phyloP scores from a whole-genome alignment of 2,329 filamentous ascomycete species.

The Trichoderma guizhouense region DNA sequence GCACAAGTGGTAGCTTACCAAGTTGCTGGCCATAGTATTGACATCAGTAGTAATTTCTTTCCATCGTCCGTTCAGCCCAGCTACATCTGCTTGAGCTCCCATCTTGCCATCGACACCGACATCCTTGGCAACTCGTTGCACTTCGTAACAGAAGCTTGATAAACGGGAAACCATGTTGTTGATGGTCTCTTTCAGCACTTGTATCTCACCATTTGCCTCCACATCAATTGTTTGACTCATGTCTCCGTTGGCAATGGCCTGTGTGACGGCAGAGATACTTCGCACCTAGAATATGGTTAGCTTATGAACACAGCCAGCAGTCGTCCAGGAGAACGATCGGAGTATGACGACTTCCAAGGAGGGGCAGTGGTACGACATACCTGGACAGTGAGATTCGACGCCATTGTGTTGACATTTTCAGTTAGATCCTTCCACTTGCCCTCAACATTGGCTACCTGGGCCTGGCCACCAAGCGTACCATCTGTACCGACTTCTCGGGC shows the following conservation, averaged over 20 bases:
- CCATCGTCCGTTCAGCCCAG: conserved; percentile 90
- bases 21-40: conserved; percentile 80
- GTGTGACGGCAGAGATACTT: conserved; percentile 89
- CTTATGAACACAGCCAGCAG: not conserved
- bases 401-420: conserved; percentile 80
- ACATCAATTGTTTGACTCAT: conserved; percentile 96
- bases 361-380: conserved; percentile 29
- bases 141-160: conserved; percentile 92
- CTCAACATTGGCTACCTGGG: conserved; percentile 89
- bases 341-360: not conserved
- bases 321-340: not conserved
- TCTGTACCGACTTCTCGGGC: conserved; percentile 95
- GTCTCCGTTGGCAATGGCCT: conserved; percentile 92
- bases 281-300: conserved; percentile 56
- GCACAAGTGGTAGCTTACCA: conserved; percentile 39
- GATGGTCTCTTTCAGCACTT: conserved; percentile 91
- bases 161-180: conserved; percentile 98
- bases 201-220: conserved; percentile 90
- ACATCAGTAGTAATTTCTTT: conserved; percentile 97
- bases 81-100: conserved; percentile 93
- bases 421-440: conserved; percentile 98
- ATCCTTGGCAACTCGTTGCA: conserved; percentile 92
- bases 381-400: conserved; percentile 65
- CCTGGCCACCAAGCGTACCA: conserved; percentile 89
- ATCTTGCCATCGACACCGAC: conserved; percentile 98